Evolutionary conservation across 1,139 yeast species (phyloP).

Genomic region (Yamadazyma jaroonii): DNA sequence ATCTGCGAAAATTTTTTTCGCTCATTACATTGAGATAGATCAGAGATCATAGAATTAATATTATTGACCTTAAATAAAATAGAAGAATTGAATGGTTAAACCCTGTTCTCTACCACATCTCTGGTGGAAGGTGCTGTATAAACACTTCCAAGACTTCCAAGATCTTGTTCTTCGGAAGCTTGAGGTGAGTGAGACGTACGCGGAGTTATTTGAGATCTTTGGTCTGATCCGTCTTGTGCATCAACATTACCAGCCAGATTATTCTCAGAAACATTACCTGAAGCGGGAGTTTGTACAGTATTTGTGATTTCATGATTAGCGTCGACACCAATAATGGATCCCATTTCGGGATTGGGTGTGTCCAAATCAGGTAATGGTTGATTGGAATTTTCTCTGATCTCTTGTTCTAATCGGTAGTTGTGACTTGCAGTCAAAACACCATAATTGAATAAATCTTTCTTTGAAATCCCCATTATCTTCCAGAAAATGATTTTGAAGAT

Average conservation of each 20-base stretch:
- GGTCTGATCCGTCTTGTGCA: too few species aligned
- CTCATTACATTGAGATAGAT: constrained; percentile 4
- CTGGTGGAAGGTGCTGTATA: constrained; percentile 11
- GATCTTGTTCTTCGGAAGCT: constrained; percentile 1
- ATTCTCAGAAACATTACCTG: too few species aligned
- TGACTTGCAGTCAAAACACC: constrained; percentile 44
- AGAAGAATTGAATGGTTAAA: constrained; percentile 11
- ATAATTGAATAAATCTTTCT: constrained; percentile 47
- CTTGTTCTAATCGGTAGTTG: constrained; percentile 15
- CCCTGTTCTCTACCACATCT: constrained; percentile 28
- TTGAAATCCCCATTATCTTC: constrained; percentile 53
- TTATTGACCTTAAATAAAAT: neutral
- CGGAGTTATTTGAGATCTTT: too few species aligned
- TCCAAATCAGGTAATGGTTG: constrained; percentile 7
- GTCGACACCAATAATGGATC: too few species aligned
- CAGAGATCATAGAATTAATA: neutral
- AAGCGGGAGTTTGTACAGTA: too few species aligned
- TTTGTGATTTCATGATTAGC: neutral
- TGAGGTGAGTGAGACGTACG: too few species aligned
- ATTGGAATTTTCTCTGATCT: constrained; percentile 7
- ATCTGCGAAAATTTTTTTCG: constrained; percentile 9
- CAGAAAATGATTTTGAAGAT: constrained; percentile 45
- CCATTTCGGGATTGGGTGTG: neutral
- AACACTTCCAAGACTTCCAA: constrained; percentile 2
- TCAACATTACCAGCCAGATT: too few species aligned